Base-by-base conservation (phyloP, 2,329 filamentous ascomycete genomes). In the Xenoacremonium recifei region DNA sequence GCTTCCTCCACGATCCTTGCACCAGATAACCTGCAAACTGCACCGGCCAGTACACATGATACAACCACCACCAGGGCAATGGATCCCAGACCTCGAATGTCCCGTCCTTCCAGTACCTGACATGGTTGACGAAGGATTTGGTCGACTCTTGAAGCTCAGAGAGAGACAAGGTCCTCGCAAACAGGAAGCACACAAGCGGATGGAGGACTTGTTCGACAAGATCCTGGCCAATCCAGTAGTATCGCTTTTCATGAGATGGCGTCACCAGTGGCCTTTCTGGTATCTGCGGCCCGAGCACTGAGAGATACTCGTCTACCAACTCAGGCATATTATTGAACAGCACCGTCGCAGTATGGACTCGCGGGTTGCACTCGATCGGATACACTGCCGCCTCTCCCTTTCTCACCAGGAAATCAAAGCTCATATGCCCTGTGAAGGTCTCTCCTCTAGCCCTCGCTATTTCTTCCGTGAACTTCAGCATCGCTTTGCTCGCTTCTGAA, bases 351-450 rank as follows among this genome's bases (percentile, higher is more conserved):
- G 84, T 88, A 53, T 88, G 84, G 0, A 79, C 80, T 12, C 84
- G 69, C 0, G 84, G 84, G 42, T 87, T 88, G 55, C 84, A 87
- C 57, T 87, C 84, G 42, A 88, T 87, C 0, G 83, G 81, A 49
- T 80, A 84, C 2, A 87, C 59, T 4, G 41, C 40, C 4, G 48
- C 38, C 4, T 49, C 45, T 2, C 27, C 10, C 2, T 44, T 6
- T 37, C 79, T 73, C 3, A 85, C 76, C 50, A 89, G 67, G 48
- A 91, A 84, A 58, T 88, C 82, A 40, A 91, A 84, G 15, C 78
- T 84, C 21, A 90, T 60, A 58, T 91, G 87, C 0, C 87, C 87
- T 0, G 84, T 89, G 55, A 87, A 68, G 0, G 36, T 37, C 1
- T 57, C 49, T 67, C 76, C 74, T 18, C 73, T 67, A 33, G 70